Evolutionary conservation across 1,284 basidiomycete species (phyloP).

Genomic region (Marasmius sp.): DNA sequence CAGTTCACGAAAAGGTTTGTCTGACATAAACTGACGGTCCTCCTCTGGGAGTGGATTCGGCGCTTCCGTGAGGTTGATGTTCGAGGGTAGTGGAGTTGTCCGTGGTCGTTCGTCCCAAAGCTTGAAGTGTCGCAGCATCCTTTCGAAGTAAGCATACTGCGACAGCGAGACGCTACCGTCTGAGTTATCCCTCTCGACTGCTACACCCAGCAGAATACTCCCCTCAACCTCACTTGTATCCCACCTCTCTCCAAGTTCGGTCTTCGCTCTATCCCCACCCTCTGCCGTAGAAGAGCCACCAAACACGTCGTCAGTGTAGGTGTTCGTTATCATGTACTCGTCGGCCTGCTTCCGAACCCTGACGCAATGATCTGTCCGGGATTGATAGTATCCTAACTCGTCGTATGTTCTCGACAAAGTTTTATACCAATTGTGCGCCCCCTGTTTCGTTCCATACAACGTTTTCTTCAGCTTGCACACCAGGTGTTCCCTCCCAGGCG

Average conservation of each 20-base stretch:
- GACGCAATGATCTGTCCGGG: constrained; percentile 21
- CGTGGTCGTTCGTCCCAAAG: constrained; percentile 11
- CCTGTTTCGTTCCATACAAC: constrained; percentile 39
- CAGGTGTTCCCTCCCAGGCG: constrained; percentile 3
- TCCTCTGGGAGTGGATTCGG: not conserved
- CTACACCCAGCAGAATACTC: constrained; percentile 1
- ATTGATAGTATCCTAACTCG: constrained; percentile 21
- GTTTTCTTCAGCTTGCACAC: constrained; percentile 21
- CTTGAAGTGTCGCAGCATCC: constrained; percentile 15
- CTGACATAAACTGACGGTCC: no score
- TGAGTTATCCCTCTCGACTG: constrained; percentile 12
- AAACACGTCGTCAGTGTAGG: constrained; percentile 20
- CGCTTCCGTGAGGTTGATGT: constrained; percentile 4
- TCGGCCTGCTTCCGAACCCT: constrained; percentile 17
- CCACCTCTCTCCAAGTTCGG: not conserved
- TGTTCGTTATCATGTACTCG: constrained; percentile 12
- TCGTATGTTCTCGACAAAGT: constrained; percentile 22
- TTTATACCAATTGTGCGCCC: constrained; percentile 32
- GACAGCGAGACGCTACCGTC: constrained; percentile 12
- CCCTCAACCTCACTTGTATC: not conserved
- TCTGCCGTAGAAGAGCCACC: not conserved
- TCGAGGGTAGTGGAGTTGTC: constrained; percentile 24
- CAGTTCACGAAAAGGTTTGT: no score
- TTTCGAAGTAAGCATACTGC: constrained; percentile 18
- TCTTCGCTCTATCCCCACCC: not conserved